phyloP scores from a whole-genome alignment of 169 alveolate species.

The Plasmodium malariae region DNA sequence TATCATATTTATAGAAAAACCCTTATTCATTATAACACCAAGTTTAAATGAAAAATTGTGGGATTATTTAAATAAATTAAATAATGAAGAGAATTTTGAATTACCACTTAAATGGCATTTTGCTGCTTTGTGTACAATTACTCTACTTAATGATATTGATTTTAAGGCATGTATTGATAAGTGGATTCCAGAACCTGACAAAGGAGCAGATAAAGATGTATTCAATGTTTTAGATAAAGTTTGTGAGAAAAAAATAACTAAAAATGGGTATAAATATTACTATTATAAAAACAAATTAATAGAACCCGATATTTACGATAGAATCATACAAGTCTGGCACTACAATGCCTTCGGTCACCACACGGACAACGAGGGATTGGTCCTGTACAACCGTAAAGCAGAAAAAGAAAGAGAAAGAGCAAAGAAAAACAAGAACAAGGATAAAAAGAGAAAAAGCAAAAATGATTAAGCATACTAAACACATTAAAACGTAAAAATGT shows the following conservation, averaged over 20 bases:
- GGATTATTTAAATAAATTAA: slow-evolving; percentile 75
- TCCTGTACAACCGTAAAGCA: slow-evolving; percentile 80
- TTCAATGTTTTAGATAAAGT: slow-evolving; percentile 81
- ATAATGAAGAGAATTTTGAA: slow-evolving; percentile 78
- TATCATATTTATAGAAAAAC: slow-evolving; percentile 86
- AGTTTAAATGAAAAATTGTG: slow-evolving; percentile 82
- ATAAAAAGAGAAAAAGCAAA: not conserved
- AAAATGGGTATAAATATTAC: slow-evolving; percentile 62
- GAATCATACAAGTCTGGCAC: slow-evolving; percentile 89
- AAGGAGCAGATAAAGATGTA: slow-evolving; percentile 81
- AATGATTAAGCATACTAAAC: too few species aligned
- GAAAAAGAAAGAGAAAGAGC: slow-evolving; percentile 15
- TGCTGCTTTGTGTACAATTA: slow-evolving; percentile 88
- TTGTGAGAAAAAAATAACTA: slow-evolving; percentile 65
- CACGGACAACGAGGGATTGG: slow-evolving; percentile 87
- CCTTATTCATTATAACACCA: slow-evolving; percentile 87
- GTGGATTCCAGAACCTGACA: slow-evolving; percentile 85
- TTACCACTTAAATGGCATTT: slow-evolving; percentile 90
- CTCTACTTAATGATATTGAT: slow-evolving; percentile 74
- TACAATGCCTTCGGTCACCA: slow-evolving; percentile 89
- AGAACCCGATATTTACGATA: slow-evolving; percentile 82
- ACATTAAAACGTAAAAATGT: not conserved
- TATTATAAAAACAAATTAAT: slow-evolving; percentile 78
- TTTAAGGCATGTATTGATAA: slow-evolving; percentile 79
- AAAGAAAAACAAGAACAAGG: not conserved